Evolutionary conservation across 2,329 filamentous ascomycete genomes (phyloP).

Genomic region (Fusarium lyarnte): DNA sequence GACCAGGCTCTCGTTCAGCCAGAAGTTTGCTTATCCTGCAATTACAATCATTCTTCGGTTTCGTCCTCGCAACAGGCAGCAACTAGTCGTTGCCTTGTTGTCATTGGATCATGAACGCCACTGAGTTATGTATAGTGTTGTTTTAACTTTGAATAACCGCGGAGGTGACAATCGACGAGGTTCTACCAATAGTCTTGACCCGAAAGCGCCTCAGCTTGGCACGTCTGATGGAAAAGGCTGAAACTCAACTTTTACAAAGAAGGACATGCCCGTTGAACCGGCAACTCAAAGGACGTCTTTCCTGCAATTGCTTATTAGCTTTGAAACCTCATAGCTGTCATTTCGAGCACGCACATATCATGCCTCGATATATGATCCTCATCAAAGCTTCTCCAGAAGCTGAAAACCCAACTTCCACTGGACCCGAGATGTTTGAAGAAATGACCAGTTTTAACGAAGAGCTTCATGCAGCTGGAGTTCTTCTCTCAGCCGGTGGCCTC

Average conservation of each 20-base stretch:
- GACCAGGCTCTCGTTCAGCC: neutral
- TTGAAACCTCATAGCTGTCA: neutral
- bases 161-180: neutral
- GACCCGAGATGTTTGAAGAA: conserved; percentile 35
- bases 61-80: neutral
- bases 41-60: neutral
- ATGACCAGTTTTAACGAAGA: conserved; percentile 45
- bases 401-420: conserved; percentile 25
- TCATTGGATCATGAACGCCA: neutral
- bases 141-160: neutral
- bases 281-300: neutral
- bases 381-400: conserved; percentile 43
- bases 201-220: neutral
- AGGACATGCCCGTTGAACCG: no score
- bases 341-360: neutral
- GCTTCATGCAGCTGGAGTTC: conserved; percentile 40
- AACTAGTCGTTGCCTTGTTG: neutral
- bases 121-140: neutral
- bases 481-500: conserved; percentile 44
- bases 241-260: neutral
- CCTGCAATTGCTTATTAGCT: neutral
- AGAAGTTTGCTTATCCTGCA: no score
- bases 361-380: conserved; percentile 46
- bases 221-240: neutral
- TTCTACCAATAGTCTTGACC: neutral